Conservation (phyloP, 1,139 yeast genomes). For the Eremothecium sinecaudum region DNA sequence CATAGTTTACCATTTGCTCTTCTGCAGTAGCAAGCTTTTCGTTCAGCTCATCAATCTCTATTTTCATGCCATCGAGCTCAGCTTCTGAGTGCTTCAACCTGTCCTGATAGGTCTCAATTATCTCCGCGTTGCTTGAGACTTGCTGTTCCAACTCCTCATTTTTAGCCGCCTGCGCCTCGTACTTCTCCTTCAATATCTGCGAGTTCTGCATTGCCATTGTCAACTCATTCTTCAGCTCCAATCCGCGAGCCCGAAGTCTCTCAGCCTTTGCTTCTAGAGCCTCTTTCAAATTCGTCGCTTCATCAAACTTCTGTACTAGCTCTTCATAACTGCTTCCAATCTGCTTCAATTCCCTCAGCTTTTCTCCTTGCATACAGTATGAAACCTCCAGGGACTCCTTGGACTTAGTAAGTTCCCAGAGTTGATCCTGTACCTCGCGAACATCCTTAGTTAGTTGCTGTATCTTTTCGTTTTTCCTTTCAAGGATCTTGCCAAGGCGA, state of each 20-base stretch:
- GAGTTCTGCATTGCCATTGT: constrained; percentile 27
- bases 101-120: constrained; percentile 7
- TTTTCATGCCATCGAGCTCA: constrained; percentile 5
- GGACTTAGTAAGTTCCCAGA: constrained; percentile 1
- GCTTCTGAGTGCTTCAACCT: not conserved
- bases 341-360: not conserved
- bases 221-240: constrained; percentile 19
- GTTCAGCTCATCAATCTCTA: constrained; percentile 3
- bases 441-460: constrained; percentile 32
- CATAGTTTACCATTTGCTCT: constrained; percentile 4
- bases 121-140: constrained; percentile 4
- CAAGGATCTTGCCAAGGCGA: not conserved
- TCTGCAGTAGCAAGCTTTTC: constrained; percentile 6
- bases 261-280: constrained; percentile 17
- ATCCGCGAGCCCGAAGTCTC: constrained; percentile 6
- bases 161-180: constrained; percentile 14
- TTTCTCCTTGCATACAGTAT: constrained; percentile 1
- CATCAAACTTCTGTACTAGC: constrained; percentile 16
- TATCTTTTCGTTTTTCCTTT: constrained; percentile 25
- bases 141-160: constrained; percentile 8
- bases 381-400: constrained; percentile 4
- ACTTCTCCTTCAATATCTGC: constrained; percentile 26
- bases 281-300: constrained; percentile 33
- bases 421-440: constrained; percentile 1
- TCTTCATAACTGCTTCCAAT: not conserved